Evolutionary conservation across 192 early-diverging fungal genomes (phyloP).

Genomic region (Haplosporangium gracile): DNA sequence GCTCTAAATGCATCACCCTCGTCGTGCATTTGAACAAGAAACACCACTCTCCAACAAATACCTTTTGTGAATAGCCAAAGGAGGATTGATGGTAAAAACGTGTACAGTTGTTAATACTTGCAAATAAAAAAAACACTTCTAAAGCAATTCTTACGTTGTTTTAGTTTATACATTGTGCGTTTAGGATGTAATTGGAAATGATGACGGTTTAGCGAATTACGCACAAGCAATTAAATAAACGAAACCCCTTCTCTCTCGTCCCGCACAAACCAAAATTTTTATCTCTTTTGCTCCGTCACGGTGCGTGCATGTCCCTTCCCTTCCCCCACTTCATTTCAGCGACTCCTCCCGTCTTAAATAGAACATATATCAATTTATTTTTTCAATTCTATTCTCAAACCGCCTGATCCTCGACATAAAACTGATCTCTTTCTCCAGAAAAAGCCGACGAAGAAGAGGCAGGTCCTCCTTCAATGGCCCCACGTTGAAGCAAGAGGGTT

Average conservation of each 20-base stretch:
- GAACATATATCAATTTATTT: too few species aligned
- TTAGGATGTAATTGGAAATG: too few species aligned
- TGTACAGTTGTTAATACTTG: constrained; percentile 3
- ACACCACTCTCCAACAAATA: background rate
- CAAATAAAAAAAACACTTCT: background rate
- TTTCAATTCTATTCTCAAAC: background rate
- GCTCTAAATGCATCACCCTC: constrained; percentile 58
- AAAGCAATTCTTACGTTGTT: background rate
- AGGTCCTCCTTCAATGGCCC: background rate
- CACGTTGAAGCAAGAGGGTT: background rate
- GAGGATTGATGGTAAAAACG: background rate
- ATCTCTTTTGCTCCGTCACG: too few species aligned
- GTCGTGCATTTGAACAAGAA: background rate
- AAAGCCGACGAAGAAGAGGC: too few species aligned
- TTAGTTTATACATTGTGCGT: too few species aligned
- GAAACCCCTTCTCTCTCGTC: too few species aligned
- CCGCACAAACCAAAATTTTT: too few species aligned
- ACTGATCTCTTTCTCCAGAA: too few species aligned
- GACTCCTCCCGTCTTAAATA: too few species aligned
- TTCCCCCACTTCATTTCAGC: background rate
- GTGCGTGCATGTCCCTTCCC: background rate
- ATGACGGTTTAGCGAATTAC: too few species aligned
- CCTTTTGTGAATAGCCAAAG: background rate
- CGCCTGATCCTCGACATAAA: background rate
- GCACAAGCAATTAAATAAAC: too few species aligned